Evolutionary conservation across 73 alveolate genomes (phyloP).

Genomic region (Blepharisma japonicum): DNA sequence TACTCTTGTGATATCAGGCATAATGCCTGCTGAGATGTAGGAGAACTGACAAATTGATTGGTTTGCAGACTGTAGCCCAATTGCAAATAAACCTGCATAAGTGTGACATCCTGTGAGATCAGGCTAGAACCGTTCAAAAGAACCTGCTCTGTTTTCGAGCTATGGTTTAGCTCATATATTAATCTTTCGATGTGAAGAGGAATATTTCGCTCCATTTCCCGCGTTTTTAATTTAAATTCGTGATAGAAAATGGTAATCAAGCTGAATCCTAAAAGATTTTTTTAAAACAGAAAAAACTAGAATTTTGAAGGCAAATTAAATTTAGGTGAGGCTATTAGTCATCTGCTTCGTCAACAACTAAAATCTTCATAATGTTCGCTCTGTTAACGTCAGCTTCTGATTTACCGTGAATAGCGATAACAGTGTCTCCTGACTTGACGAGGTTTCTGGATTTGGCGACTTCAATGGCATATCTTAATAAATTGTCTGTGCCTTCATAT

Average conservation of each 20-base stretch:
- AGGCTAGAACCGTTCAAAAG: neutral
- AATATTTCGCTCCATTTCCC: slow-evolving; percentile 12
- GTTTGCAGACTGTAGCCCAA: slow-evolving; percentile 2
- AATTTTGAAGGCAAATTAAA: no score
- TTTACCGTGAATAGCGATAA: slow-evolving; percentile 76
- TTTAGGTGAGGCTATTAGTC: no score
- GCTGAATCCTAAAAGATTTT: no score
- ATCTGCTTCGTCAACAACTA: slow-evolving; percentile 36
- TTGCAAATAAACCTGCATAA: slow-evolving; percentile 8
- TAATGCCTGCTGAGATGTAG: neutral
- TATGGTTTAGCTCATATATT: neutral
- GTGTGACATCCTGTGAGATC: neutral
- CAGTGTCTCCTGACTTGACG: slow-evolving; percentile 80
- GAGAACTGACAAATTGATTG: neutral
- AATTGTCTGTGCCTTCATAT: slow-evolving; percentile 29
- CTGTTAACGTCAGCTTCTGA: slow-evolving; percentile 86
- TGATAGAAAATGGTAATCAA: no score
- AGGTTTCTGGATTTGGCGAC: slow-evolving; percentile 77
- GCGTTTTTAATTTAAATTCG: no score
- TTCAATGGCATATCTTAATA: slow-evolving; percentile 58
- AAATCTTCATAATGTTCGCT: slow-evolving; percentile 66
- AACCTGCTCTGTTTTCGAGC: neutral
- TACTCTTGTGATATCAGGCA: neutral
- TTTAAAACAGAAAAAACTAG: no score
- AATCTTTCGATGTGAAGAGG: slow-evolving; percentile 18